Evolutionary conservation across 805 yeast species (phyloP), one percentile per base, ranked within the genome.

Genomic region (Starmerella floris): DNA sequence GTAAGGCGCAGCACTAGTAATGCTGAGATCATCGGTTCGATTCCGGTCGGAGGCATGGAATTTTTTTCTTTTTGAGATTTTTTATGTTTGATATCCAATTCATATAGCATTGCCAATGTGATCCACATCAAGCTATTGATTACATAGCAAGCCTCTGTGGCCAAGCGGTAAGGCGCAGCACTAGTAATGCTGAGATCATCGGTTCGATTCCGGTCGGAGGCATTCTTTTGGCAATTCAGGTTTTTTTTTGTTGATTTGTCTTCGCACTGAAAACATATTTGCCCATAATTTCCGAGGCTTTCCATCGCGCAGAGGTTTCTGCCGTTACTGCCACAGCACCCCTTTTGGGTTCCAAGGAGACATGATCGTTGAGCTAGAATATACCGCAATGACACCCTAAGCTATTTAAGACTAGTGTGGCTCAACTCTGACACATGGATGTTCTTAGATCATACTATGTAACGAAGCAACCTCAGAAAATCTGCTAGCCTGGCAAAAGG

Each of bases 1-100:
- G 83, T 77, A 76, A 78, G 80, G 83, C 83, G 83, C 76, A 76
- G 77, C 83, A 77, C 83, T 77, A 76, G 83, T 77, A 77, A 77
- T 77, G 83, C 77, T 75, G 76, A 76, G 82, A 77, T 76, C 83
- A 75, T 77, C 79, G 73, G 79, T 74, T 74, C 79, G 69, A 74
- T 65, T 74, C 79, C 73, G 79, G 74, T 72, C 73, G 73, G 74
- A 68, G 75, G 77, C 77, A 44, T 9, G 3, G 25, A 21, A 17
- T 33, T 23, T 10, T 38, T 30, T 27, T 21, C 15, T 5, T 10
- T 20, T 19, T 23, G 9, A 4, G n/a, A 55, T 59, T 62, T 58
- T 25, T 13, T 25, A 8, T 9, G 8, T 8, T 25, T 25, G 28
- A 25, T 25, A 13, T 9, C 28, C 11, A 13, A 9, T 25, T 25